These are phyloP conservation scores for Lactifluus rugatus DNA, from an alignment of 768 basidiomycete species.

Conservation along the genomic window DNA sequence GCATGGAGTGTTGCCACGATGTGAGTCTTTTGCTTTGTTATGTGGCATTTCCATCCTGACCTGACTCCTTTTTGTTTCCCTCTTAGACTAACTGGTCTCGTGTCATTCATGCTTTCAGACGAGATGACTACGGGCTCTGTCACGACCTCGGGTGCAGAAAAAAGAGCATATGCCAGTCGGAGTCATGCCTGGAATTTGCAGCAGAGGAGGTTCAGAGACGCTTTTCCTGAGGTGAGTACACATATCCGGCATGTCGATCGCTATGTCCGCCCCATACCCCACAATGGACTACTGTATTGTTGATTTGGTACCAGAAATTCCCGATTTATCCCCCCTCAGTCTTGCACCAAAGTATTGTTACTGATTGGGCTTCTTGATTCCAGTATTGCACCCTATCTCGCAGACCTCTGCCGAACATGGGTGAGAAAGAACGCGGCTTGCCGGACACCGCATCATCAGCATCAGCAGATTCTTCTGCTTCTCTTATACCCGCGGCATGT, in stretches of 20 bases:
- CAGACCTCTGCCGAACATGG: slow-evolving; percentile 90
- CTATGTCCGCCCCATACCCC: background rate
- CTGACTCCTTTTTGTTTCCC: slow-evolving; percentile 14
- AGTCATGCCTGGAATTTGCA: slow-evolving; percentile 82
- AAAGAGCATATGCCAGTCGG: slow-evolving; percentile 60
- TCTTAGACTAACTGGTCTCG: slow-evolving; percentile 75
- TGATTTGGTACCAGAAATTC: background rate
- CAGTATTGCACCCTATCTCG: slow-evolving; percentile 62
- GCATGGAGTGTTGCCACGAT: slow-evolving; percentile 94
- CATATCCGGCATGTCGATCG: background rate
- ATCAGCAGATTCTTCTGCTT: slow-evolving; percentile 12
- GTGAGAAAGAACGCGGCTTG: slow-evolving; percentile 59
- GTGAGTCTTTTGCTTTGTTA: slow-evolving; percentile 36
- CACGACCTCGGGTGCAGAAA: slow-evolving; percentile 69
- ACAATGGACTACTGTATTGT: too few species aligned
- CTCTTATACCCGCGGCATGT: slow-evolving; percentile 11
- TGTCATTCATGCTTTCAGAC: slow-evolving; percentile 92
- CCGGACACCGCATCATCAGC: slow-evolving; percentile 24
- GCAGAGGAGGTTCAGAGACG: slow-evolving; percentile 74
- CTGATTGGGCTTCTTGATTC: slow-evolving; percentile 18
- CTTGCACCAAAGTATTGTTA: background rate
- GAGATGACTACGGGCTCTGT: slow-evolving; percentile 96
- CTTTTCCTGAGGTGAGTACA: slow-evolving; percentile 75
- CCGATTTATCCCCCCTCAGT: background rate
- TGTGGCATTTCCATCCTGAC: slow-evolving; percentile 10